Evolutionary conservation across 2,329 filamentous ascomycete genomes (phyloP).

Genomic region (Talaromyces atroroseus): DNA sequence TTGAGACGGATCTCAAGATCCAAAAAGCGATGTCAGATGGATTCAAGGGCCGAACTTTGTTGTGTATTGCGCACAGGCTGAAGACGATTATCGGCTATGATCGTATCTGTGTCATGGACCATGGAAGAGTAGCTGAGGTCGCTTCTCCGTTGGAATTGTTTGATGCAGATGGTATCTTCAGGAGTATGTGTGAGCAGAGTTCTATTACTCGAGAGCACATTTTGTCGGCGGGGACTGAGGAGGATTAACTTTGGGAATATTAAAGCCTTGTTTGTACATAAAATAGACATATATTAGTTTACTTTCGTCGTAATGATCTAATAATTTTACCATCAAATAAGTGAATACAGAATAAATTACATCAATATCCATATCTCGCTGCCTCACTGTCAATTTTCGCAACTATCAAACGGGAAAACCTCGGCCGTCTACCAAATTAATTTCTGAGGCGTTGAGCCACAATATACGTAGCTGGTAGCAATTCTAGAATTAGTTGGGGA

Average conservation of each 20-base stretch:
- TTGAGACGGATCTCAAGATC: slow-evolving; percentile 92
- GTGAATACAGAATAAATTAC: no score
- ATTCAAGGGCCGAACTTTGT: slow-evolving; percentile 74
- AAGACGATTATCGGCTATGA: slow-evolving; percentile 89
- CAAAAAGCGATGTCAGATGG: slow-evolving; percentile 75
- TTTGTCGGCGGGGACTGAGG: neutral
- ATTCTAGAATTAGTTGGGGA: neutral
- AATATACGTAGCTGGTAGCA: no score
- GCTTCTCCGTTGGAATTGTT: slow-evolving; percentile 55
- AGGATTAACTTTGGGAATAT: neutral
- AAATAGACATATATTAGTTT: neutral
- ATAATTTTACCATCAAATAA: neutral
- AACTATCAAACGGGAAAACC: no score
- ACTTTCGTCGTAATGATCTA: neutral
- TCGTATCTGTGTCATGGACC: slow-evolving; percentile 89
- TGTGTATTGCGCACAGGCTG: slow-evolving; percentile 84
- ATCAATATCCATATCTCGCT: no score
- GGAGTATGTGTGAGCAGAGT: slow-evolving; percentile 77
- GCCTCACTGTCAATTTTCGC: no score
- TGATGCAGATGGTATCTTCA: slow-evolving; percentile 62
- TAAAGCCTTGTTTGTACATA: neutral
- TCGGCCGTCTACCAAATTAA: no score
- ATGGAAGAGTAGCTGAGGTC: slow-evolving; percentile 77
- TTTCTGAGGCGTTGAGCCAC: no score
- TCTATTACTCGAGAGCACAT: slow-evolving; percentile 53